Evolutionary conservation across 2,329 filamentous ascomycete genomes (phyloP), one percentile per base, ranked within the genome.

Genomic region (Plectosphaerella plurivora): DNA sequence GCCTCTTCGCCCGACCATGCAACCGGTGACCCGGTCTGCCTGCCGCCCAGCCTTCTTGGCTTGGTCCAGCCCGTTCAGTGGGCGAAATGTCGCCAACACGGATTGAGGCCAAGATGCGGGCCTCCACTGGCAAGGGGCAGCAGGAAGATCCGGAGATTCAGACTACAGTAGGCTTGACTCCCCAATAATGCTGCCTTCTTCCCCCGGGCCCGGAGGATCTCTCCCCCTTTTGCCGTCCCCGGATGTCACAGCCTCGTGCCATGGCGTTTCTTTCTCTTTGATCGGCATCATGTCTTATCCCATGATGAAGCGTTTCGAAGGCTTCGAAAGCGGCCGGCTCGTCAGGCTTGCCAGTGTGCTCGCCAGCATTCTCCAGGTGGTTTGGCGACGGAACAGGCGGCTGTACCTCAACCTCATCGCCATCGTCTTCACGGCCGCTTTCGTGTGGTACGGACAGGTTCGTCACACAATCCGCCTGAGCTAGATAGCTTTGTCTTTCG

Each of bases 371-470:
- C 16, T 42, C 18, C 39, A 42, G 9, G 39, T n/a, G 39, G 15
- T 42, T n/a, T 16, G 15, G 39, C 39, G 39, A n/a, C 39, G 39
- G 39, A n/a, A 42, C 39, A 16, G 15, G 5, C 39, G 48, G 39
- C 37, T 42, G 6, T 10, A 16, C 36, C 15, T 50, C 4, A 14
- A 28, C 16, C 37, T 50, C 24, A 28, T 50, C 48, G 48, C 37
- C 37, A 22, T 50, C 22, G 4, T 50, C n/a, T 15, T 50, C 24
- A 50, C 37, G 16, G 14, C 24, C 14, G 8, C 42, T 24, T 25
- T 50, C 16, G 48, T 50, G n/a, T 50, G 36, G 14, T 36, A 37
- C 15, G 20, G 47, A 33, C 37, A 42, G 37, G 48, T 50, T 25
- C 3, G 48, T 50, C 44, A 14, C 44, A 12, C 14, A 16, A 45